These are phyloP conservation scores for Yamagishiella unicocca DNA, from an alignment of 139 green algal genomes.

Conservation along the genomic window DNA sequence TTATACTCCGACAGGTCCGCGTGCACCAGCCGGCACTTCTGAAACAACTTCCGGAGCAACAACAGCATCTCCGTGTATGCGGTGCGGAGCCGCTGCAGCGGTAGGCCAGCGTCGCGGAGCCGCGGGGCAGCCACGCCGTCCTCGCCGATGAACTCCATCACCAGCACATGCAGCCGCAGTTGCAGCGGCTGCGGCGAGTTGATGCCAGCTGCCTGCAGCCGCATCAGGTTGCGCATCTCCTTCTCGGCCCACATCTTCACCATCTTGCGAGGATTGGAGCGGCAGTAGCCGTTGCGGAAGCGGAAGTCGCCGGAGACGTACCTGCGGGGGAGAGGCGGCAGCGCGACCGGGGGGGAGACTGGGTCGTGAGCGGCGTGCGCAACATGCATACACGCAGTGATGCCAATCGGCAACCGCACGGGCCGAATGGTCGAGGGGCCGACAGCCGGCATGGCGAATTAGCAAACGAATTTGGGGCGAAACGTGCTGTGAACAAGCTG, in stretches of 20 bases:
- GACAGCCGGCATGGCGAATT: no score
- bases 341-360: no score
- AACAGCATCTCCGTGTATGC: conserved; percentile 85
- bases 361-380: no score
- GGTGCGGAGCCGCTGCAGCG: conserved; percentile 67
- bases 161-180: conserved; percentile 94
- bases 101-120: conserved; percentile 90
- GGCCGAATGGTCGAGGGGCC: no score
- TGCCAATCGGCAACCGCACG: no score
- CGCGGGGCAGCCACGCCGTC: conserved; percentile 90
- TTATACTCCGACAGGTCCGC: conserved; percentile 98
- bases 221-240: conserved; percentile 97
- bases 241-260: conserved; percentile 99
- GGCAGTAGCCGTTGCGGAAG: conserved; percentile 94
- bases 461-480: no score
- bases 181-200: conserved; percentile 84
- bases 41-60: conserved; percentile 68
- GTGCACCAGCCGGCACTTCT: conserved; percentile 95
- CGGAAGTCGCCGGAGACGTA: conserved; percentile 98
- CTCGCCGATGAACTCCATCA: conserved; percentile 94
- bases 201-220: conserved; percentile 82
- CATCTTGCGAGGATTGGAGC: conserved; percentile 98
- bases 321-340: conserved; percentile 53
- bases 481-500: no score
- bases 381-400: no score